These are phyloP conservation scores for Pythium plurisporium DNA, from an alignment of 352 stramenopile species.

Conservation along the genomic window DNA sequence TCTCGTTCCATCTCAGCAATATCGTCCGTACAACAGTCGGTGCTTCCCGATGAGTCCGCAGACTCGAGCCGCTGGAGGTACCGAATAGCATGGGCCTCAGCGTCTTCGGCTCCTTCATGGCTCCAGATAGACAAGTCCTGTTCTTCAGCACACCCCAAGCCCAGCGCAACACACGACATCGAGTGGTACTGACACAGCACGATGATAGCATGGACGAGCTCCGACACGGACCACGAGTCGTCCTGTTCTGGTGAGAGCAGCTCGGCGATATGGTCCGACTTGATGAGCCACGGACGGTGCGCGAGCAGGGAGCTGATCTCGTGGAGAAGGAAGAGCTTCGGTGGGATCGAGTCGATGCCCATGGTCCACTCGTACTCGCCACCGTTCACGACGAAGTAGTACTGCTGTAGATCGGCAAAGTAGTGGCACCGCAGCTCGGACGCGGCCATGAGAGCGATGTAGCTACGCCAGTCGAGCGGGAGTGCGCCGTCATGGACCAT, in stretches of 20 bases:
- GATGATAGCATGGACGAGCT: constrained; percentile 84
- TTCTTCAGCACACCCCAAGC: constrained; percentile 71
- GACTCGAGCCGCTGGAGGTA: constrained; percentile 18
- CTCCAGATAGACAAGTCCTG: constrained; percentile 66
- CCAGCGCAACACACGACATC: constrained; percentile 75
- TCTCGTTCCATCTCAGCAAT: constrained; percentile 71
- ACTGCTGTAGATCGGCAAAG: constrained; percentile 70
- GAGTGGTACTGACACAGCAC: constrained; percentile 81
- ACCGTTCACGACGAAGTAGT: constrained; percentile 82
- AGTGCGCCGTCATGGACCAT: constrained; percentile 79
- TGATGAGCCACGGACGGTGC: constrained; percentile 83
- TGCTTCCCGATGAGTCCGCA: constrained; percentile 32
- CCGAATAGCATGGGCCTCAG: constrained; percentile 18
- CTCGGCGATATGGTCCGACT: constrained; percentile 64
- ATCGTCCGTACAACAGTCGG: constrained; percentile 48
- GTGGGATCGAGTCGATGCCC: constrained; percentile 73
- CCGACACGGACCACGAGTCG: constrained; percentile 82
- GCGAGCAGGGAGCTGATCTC: constrained; percentile 80
- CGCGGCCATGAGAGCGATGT: constrained; percentile 80
- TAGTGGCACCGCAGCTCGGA: constrained; percentile 80
- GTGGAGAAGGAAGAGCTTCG: constrained; percentile 80
- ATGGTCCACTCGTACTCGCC: constrained; percentile 79
- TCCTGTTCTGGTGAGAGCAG: constrained; percentile 65
- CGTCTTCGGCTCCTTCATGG: constrained; percentile 45
- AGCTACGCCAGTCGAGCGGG: constrained; percentile 75